Evolutionary conservation across 345 rosid species (phyloP).

Genomic region (Brassica incana): DNA sequence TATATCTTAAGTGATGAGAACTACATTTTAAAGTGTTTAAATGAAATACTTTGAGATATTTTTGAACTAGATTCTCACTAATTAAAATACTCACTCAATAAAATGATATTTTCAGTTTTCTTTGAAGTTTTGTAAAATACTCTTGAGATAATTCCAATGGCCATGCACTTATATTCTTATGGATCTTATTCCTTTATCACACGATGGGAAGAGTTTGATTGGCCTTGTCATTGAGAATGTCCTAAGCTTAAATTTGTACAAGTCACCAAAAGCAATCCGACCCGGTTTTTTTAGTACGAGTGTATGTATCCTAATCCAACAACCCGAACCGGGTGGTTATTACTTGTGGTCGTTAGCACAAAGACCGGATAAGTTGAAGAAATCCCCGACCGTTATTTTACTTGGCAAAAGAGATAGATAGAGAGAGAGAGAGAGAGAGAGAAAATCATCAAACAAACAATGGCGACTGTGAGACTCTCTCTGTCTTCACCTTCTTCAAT

Average conservation of each 20-base stretch:
- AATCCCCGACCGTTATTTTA: constrained; percentile 36
- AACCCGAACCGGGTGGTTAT: constrained; percentile 4
- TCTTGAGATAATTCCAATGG: no score
- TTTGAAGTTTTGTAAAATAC: no score
- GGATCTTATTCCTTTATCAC: no score
- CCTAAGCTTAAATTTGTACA: not conserved
- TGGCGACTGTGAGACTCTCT: constrained; percentile 45
- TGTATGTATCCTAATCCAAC: not conserved
- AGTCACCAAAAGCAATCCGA: not conserved
- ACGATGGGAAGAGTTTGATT: no score
- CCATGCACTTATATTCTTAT: no score
- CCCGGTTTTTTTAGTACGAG: not conserved
- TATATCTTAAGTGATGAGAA: no score
- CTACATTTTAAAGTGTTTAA: no score
- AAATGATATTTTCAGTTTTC: no score
- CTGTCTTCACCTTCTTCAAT: constrained; percentile 30
- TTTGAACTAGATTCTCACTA: no score
- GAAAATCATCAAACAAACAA: constrained; percentile 7
- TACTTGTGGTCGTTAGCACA: constrained; percentile 30
- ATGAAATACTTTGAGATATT: no score
- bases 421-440: not conserved
- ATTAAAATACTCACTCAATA: no score
- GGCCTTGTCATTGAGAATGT: not conserved
- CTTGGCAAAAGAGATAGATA: not conserved
- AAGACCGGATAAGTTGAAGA: constrained; percentile 35